Percentiles rank a stretch among this genome's conserved stretches.
Conservation (phyloP, 2,329 filamentous ascomycete species). For the Alternaria ethzedia region DNA sequence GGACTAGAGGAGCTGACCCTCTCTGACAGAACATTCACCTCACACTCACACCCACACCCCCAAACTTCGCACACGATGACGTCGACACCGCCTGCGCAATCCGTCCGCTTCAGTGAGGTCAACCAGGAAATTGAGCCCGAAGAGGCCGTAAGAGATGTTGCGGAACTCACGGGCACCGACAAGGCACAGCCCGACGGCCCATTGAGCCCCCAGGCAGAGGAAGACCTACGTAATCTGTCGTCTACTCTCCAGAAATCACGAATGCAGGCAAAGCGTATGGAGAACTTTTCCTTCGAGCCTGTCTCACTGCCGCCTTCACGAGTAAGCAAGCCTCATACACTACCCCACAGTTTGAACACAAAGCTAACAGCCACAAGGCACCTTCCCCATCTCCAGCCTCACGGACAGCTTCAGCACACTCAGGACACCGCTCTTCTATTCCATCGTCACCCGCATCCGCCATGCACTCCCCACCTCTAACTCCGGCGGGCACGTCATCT, state of each 20-base stretch:
- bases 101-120: conserved; percentile 50
- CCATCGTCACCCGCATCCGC: conserved; percentile 71
- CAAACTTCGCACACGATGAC: conserved; percentile 33
- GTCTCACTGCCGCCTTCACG: conserved; percentile 85
- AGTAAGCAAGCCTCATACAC: conserved; percentile 61
- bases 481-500: conserved; percentile 77
- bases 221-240: conserved; percentile 74
- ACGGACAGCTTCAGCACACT: conserved; percentile 60
- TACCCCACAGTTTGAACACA: conserved; percentile 2
- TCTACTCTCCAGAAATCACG: conserved; percentile 74
- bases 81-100: conserved; percentile 29
- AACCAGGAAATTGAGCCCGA: conserved; percentile 49
- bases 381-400: conserved; percentile 56
- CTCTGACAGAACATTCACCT: conserved; percentile 11
- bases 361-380: conserved; percentile 47
- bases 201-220: conserved; percentile 56
- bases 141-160: conserved; percentile 39
- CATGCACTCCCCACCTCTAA: conserved; percentile 87
- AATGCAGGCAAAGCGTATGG: conserved; percentile 82
- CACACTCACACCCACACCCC: not conserved
- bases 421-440: conserved; percentile 54
- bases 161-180: conserved; percentile 33
- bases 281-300: conserved; percentile 87
- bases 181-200: conserved; percentile 30
- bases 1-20: conserved; percentile 12